A percentile compares a stretch with the other conserved stretches of the same genome.
Conservation (phyloP, 2,329 filamentous ascomycete genomes). For the Gyromitra esculenta region DNA sequence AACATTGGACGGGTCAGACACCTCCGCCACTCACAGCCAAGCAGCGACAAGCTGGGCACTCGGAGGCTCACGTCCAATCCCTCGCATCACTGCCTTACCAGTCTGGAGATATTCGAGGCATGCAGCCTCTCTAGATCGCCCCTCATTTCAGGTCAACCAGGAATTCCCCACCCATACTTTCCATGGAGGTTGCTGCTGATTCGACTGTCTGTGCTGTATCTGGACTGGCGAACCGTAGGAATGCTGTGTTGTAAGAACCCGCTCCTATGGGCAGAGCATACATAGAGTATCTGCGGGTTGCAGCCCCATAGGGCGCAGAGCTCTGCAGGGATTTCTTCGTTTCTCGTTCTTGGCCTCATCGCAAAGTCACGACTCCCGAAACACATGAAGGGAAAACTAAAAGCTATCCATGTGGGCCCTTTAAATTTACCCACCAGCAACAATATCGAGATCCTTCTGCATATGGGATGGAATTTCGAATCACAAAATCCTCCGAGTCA, state of each 20-base stretch:
- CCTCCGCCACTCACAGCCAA: background rate
- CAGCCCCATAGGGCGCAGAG: background rate
- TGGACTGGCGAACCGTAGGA: background rate
- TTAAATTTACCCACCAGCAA: background rate
- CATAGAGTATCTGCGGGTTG: background rate
- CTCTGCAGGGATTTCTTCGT: background rate
- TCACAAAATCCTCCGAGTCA: background rate
- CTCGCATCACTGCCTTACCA: background rate
- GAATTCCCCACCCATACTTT: background rate
- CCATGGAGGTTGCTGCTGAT: background rate
- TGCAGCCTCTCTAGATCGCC: background rate
- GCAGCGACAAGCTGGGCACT: slow-evolving; percentile 1
- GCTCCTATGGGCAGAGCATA: background rate
- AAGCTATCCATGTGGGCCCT: background rate
- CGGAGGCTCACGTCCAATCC: background rate
- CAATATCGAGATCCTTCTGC: background rate
- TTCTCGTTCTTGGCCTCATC: background rate
- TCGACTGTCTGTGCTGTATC: background rate
- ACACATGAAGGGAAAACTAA: background rate
- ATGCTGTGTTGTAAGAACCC: slow-evolving; percentile 9
- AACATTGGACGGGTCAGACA: slow-evolving; percentile 1
- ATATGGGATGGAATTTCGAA: slow-evolving; percentile 4
- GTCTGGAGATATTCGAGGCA: background rate
- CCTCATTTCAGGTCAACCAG: slow-evolving; percentile 4
- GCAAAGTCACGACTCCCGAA: background rate